phyloP scores from a whole-genome alignment of 2,329 filamentous ascomycete species.

The Hymenoscyphus occultus region DNA sequence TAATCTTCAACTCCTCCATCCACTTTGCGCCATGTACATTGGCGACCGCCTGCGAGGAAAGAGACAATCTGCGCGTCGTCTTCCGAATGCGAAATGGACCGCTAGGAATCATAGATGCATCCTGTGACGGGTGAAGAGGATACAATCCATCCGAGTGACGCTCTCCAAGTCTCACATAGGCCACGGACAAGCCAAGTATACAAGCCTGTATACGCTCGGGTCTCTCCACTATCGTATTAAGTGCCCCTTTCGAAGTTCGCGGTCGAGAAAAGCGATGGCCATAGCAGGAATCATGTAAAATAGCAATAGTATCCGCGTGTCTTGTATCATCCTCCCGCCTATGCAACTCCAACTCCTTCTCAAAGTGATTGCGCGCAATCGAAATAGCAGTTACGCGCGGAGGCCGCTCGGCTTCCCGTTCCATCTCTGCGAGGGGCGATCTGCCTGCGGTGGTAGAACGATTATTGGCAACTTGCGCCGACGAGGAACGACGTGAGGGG shows the following conservation, averaged over 20 bases:
- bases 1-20: slow-evolving; percentile 86
- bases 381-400: slow-evolving; percentile 48
- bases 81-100: slow-evolving; percentile 84
- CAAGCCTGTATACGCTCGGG: slow-evolving; percentile 87
- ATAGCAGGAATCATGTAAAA: slow-evolving; percentile 92
- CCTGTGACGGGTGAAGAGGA: slow-evolving; percentile 62
- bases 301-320: slow-evolving; percentile 66
- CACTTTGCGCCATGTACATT: slow-evolving; percentile 88
- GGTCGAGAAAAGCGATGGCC: slow-evolving; percentile 88
- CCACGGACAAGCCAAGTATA: slow-evolving; percentile 76
- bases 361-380: slow-evolving; percentile 36
- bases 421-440: slow-evolving; percentile 39
- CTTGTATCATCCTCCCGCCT: slow-evolving; percentile 24
- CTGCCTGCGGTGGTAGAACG: slow-evolving; percentile 38
- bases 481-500: slow-evolving; percentile 43
- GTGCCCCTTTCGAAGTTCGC: slow-evolving; percentile 65
- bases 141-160: slow-evolving; percentile 69
- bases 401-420: slow-evolving; percentile 34
- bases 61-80: slow-evolving; percentile 66
- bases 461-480: slow-evolving; percentile 40
- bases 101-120: slow-evolving; percentile 49
- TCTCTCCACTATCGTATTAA: slow-evolving; percentile 85
- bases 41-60: slow-evolving; percentile 75
- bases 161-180: slow-evolving; percentile 86
- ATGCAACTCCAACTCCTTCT: slow-evolving; percentile 34